These are phyloP conservation scores for Macrolepiota dolichaula DNA, from an alignment of 768 basidiomycete genomes.

Conservation along the genomic window DNA sequence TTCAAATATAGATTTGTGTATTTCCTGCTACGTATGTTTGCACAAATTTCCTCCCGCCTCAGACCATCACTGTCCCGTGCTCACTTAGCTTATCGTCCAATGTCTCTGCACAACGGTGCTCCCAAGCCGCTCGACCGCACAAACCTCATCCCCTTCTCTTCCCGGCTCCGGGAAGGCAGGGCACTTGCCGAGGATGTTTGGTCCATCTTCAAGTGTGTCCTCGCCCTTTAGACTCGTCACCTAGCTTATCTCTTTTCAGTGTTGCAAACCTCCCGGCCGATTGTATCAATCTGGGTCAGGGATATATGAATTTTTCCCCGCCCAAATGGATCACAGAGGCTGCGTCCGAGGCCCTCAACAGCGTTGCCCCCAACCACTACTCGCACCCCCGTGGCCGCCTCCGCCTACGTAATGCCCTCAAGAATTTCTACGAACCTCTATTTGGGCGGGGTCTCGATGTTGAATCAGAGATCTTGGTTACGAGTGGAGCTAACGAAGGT, in stretches of 20 bases:
- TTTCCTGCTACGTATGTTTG: slow-evolving; percentile 10
- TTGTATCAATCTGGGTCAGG: slow-evolving; percentile 94
- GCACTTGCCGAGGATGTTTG: slow-evolving; percentile 84
- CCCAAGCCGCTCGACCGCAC: slow-evolving; percentile 33
- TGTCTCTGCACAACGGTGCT: slow-evolving; percentile 14
- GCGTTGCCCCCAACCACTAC: slow-evolving; percentile 76
- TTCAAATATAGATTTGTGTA: slow-evolving; percentile 1
- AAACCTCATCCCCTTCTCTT: slow-evolving; percentile 64
- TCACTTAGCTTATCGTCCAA: slow-evolving; percentile 14
- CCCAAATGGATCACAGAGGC: slow-evolving; percentile 77
- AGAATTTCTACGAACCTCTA: slow-evolving; percentile 71
- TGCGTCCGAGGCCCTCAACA: slow-evolving; percentile 63
- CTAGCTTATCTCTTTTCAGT: slow-evolving; percentile 34
- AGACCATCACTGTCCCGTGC: not conserved
- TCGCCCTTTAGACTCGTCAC: not conserved
- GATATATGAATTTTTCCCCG: slow-evolving; percentile 92
- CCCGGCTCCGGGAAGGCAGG: slow-evolving; percentile 69
- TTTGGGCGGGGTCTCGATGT: slow-evolving; percentile 70
- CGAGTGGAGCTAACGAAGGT: slow-evolving; percentile 98
- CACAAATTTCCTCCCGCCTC: not conserved
- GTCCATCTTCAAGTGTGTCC: slow-evolving; percentile 81
- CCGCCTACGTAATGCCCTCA: slow-evolving; percentile 85
- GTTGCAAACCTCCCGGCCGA: slow-evolving; percentile 85
- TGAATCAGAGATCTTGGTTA: slow-evolving; percentile 88
- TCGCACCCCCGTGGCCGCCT: slow-evolving; percentile 88